phyloP scores from a whole-genome alignment of 2,329 filamentous ascomycete genomes.

The Nemania diffusa region DNA sequence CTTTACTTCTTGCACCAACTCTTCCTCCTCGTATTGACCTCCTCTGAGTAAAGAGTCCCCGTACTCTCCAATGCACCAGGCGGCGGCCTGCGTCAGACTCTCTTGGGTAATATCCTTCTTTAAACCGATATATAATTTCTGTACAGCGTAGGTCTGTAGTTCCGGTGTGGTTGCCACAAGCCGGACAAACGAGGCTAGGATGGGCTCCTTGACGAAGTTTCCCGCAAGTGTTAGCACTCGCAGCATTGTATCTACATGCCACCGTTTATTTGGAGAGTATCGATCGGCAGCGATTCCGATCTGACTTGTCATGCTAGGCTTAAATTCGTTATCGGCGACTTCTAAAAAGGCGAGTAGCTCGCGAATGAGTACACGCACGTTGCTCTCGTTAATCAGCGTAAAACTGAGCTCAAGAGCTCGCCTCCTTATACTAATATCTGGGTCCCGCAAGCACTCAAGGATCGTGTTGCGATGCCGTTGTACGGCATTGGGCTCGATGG shows the following conservation, averaged over 20 bases:
- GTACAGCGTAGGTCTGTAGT: slow-evolving; percentile 93
- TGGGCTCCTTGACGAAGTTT: slow-evolving; percentile 97
- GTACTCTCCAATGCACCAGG: slow-evolving; percentile 98
- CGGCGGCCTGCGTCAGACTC: slow-evolving; percentile 88
- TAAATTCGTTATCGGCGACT: slow-evolving; percentile 98
- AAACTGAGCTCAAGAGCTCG: slow-evolving; percentile 98
- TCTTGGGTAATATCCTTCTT: slow-evolving; percentile 99
- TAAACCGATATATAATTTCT: slow-evolving; percentile 89
- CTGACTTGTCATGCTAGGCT: slow-evolving; percentile 97
- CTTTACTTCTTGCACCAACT: slow-evolving; percentile 81
- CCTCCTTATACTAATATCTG: slow-evolving; percentile 96
- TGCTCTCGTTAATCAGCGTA: slow-evolving; percentile 96
- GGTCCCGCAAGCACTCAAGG: slow-evolving; percentile 92
- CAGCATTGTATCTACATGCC: slow-evolving; percentile 98
- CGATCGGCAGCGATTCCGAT: slow-evolving; percentile 97
- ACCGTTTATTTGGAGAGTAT: slow-evolving; percentile 95
- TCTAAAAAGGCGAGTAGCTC: slow-evolving; percentile 96
- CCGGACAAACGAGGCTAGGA: slow-evolving; percentile 94
- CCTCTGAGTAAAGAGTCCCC: slow-evolving; percentile 89
- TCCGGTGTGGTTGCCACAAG: slow-evolving; percentile 95
- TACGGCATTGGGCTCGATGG: slow-evolving; percentile 96
- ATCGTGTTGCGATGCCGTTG: slow-evolving; percentile 98
- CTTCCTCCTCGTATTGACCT: slow-evolving; percentile 93
- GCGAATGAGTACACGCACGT: slow-evolving; percentile 91
- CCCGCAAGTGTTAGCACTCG: slow-evolving; percentile 92